These are phyloP conservation scores for Neonectria ditissima DNA, from an alignment of 2,329 filamentous ascomycete species.

Conservation along the genomic window DNA sequence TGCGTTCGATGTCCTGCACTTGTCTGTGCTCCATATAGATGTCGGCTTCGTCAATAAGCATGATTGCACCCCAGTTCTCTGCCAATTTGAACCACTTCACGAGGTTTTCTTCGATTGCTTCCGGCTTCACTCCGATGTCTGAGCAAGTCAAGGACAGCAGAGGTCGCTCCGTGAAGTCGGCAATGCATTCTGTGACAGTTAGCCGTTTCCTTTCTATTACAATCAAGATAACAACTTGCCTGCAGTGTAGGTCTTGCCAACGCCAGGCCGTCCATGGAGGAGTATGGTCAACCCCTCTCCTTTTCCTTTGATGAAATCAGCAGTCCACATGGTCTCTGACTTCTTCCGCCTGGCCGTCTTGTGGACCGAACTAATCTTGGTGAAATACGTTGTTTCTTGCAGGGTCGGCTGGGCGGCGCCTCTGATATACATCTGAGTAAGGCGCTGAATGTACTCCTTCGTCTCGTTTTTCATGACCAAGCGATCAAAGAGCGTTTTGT, in stretches of 20 bases:
- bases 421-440: neutral
- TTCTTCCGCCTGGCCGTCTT: neutral
- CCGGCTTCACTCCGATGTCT: slow-evolving; percentile 36
- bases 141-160: slow-evolving; percentile 48
- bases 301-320: neutral
- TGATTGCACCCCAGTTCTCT: slow-evolving; percentile 41
- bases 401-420: neutral
- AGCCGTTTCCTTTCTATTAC: neutral
- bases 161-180: slow-evolving; percentile 46
- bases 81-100: slow-evolving; percentile 34
- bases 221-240: slow-evolving; percentile 32
- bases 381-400: neutral
- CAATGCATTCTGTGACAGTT: slow-evolving; percentile 47
- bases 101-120: slow-evolving; percentile 31
- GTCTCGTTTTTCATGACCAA: neutral
- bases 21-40: slow-evolving; percentile 30
- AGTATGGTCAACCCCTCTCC: neutral
- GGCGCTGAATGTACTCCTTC: neutral
- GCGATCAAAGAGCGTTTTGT: neutral
- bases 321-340: neutral
- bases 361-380: neutral
- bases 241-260: slow-evolving; percentile 46
- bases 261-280: slow-evolving; percentile 38
- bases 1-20: slow-evolving; percentile 10
- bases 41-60: slow-evolving; percentile 46